Conservation (phyloP, 2,329 filamentous ascomycete species). For the Xylariaceae sp. region DNA sequence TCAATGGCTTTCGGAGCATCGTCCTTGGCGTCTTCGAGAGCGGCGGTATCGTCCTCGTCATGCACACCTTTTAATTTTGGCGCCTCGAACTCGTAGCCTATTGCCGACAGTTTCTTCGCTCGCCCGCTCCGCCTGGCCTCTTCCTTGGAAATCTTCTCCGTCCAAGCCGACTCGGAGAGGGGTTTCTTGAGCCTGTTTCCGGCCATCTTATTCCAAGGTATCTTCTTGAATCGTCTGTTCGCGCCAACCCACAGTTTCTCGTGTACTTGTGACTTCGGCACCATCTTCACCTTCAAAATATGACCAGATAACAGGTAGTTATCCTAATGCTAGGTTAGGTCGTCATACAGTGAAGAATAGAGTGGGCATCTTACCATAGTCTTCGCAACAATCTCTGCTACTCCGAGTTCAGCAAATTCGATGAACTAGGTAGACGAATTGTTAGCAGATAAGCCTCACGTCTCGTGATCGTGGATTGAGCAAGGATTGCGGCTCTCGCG, state of each 20-base stretch:
- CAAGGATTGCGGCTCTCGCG: neutral
- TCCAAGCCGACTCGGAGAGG: conserved; percentile 72
- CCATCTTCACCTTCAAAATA: conserved; percentile 79
- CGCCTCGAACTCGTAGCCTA: conserved; percentile 79
- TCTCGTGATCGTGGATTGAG: neutral
- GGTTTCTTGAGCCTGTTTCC: conserved; percentile 70
- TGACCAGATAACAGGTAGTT: conserved; percentile 88
- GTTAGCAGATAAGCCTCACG: conserved; percentile 1
- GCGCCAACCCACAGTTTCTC: conserved; percentile 83
- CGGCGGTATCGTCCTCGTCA: conserved; percentile 36
- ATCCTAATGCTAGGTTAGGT: conserved; percentile 17
- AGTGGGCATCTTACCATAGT: conserved; percentile 62
- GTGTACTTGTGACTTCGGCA: conserved; percentile 74
- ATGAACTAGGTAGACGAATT: conserved; percentile 55
- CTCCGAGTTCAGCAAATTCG: conserved; percentile 74
- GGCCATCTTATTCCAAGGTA: conserved; percentile 84
- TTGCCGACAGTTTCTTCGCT: conserved; percentile 68
- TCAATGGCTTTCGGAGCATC: conserved; percentile 39
- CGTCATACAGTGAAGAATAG: neutral
- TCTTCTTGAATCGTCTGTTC: conserved; percentile 81
- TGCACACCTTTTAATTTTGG: conserved; percentile 62
- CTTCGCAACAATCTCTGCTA: conserved; percentile 84
- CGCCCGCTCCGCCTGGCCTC: conserved; percentile 64
- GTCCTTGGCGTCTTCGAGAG: conserved; percentile 37
- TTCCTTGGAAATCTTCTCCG: conserved; percentile 68